These are phyloP conservation scores for Selenicereus undatus DNA, from an alignment of 148 eudicot genomes.

Conservation along the genomic window DNA sequence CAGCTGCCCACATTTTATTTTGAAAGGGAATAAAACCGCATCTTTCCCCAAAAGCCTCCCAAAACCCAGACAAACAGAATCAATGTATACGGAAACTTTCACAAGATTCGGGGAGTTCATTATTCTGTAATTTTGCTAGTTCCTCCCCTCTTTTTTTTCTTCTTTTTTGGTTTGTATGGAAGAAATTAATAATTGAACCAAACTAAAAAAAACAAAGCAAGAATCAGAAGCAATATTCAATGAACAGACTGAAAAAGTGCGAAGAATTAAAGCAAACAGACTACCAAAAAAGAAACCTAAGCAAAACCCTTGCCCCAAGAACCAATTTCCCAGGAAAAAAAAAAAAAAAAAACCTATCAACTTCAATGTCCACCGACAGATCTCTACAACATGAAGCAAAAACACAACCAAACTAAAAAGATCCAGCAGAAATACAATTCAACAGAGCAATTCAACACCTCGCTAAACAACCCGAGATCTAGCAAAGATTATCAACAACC, in stretches of 20 bases:
- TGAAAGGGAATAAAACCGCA: neutral
- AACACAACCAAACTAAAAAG: neutral
- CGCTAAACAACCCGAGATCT: conserved; percentile 4
- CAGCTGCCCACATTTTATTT: neutral
- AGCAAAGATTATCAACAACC: neutral
- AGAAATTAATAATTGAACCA: too few relatives aligned
- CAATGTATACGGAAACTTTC: neutral
- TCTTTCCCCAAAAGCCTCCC: neutral
- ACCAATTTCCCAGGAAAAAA: neutral
- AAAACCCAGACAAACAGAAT: neutral
- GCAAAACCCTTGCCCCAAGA: neutral
- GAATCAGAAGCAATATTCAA: too few relatives aligned
- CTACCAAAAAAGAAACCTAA: too few relatives aligned
- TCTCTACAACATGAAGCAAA: neutral
- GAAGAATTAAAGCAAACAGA: too few relatives aligned
- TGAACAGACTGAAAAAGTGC: too few relatives aligned
- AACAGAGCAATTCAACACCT: neutral
- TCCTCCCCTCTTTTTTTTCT: too few relatives aligned
- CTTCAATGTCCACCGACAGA: too few relatives aligned
- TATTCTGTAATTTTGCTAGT: too few relatives aligned
- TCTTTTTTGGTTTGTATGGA: too few relatives aligned
- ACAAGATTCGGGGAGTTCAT: too few relatives aligned
- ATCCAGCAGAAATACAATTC: neutral
- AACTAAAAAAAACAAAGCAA: too few relatives aligned
- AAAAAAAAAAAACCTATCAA: neutral